phyloP scores from a whole-genome alignment of 176 grass and related monocot species.

The Rhynchospora breviuscula region DNA sequence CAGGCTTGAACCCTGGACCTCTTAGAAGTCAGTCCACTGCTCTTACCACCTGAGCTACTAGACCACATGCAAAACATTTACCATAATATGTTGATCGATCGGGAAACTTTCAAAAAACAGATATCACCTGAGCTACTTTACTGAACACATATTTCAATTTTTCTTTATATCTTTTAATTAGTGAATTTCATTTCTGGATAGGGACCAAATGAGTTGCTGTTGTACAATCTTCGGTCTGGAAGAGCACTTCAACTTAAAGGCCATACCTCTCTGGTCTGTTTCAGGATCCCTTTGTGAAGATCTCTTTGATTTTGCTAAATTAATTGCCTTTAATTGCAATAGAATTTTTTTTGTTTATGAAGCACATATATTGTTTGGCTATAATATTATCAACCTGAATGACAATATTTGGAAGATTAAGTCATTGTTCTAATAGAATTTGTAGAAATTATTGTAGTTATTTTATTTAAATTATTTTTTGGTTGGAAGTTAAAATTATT shows the following conservation, averaged over 20 bases:
- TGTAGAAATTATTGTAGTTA: not conserved
- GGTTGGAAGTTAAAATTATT: slow-evolving; percentile 8
- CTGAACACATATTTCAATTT: not conserved
- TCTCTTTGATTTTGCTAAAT: slow-evolving; percentile 23
- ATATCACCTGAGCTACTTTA: no score
- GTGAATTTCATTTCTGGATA: slow-evolving; percentile 25
- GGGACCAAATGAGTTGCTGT: slow-evolving; percentile 92
- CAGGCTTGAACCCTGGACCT: no score
- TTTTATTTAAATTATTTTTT: slow-evolving; percentile 10
- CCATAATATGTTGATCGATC: no score
- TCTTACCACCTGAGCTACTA: no score
- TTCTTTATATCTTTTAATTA: not conserved
- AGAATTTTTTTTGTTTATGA: not conserved
- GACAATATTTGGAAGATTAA: no score
- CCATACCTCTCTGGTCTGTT: slow-evolving; percentile 72
- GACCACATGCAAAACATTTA: no score
- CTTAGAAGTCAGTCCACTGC: no score
- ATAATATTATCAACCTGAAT: slow-evolving; percentile 13
- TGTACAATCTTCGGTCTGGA: slow-evolving; percentile 97
- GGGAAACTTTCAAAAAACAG: no score
- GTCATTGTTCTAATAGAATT: not conserved
- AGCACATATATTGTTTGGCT: not conserved
- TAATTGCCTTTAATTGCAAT: not conserved
- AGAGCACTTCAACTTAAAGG: slow-evolving; percentile 91
- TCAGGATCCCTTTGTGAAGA: slow-evolving; percentile 17